Conservation (phyloP, 2,329 filamentous ascomycete species). For the Allantophomopsis lycopodina region DNA sequence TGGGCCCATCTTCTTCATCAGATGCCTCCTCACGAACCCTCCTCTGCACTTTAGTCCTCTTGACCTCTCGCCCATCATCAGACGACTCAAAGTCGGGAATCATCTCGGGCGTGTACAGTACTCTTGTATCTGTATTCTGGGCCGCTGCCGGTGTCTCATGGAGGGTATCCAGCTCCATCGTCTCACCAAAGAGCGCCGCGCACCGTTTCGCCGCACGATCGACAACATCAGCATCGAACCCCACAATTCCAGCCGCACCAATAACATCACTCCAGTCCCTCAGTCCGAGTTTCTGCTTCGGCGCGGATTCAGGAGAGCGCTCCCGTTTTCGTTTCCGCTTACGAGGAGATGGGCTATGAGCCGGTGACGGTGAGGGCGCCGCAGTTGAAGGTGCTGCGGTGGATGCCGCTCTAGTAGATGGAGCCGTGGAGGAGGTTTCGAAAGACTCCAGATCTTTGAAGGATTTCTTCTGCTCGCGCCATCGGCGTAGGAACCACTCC, state of each 20-base stretch:
- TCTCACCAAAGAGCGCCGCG: conserved; percentile 58
- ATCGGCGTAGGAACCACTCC: conserved; percentile 32
- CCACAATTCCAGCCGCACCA: conserved; percentile 61
- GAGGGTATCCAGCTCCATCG: conserved; percentile 37
- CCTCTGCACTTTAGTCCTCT: neutral
- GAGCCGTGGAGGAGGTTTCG: too few species aligned
- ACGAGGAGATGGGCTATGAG: too few species aligned
- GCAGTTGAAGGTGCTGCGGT: too few species aligned
- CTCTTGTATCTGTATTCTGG: conserved; percentile 2
- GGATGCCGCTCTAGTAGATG: too few species aligned
- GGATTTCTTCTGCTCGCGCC: conserved; percentile 24
- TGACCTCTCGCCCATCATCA: neutral
- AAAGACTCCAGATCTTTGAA: conserved; percentile 4
- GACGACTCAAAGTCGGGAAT: conserved; percentile 1
- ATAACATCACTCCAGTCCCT: conserved; percentile 79
- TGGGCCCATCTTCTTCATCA: neutral
- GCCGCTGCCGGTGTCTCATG: conserved; percentile 6
- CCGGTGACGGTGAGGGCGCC: too few species aligned
- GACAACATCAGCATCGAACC: conserved; percentile 52
- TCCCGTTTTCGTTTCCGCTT: too few species aligned
- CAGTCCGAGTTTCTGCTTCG: conserved; percentile 4
- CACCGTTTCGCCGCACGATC: conserved; percentile 62
- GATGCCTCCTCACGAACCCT: conserved; percentile 1
- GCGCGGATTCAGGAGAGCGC: too few species aligned
- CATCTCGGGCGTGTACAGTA: conserved; percentile 11